phyloP scores from a whole-genome alignment of 2,329 filamentous ascomycete species.

The Aspergillus felis region DNA sequence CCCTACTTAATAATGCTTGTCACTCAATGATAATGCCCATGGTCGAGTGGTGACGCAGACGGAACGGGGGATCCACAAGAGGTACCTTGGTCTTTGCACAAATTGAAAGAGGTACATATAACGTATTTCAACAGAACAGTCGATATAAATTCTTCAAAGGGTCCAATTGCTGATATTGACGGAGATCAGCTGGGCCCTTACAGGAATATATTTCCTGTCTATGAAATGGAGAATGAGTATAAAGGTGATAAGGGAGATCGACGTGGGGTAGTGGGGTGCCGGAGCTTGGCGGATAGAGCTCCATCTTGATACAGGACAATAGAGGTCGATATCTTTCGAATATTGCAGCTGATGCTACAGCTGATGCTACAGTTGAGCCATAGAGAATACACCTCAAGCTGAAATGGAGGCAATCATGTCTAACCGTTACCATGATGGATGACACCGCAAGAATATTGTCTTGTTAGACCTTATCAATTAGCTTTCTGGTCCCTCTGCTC shows the following conservation, averaged over 20 bases:
- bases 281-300: background rate
- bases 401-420: too few relatives aligned
- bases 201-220: background rate
- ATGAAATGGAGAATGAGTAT: background rate
- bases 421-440: background rate
- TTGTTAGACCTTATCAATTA: background rate
- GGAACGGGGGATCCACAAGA: background rate
- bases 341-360: background rate
- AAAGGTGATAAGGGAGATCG: background rate
- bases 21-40: background rate
- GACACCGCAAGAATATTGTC: too few relatives aligned
- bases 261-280: background rate
- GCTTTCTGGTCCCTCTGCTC: background rate
- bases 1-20: background rate
- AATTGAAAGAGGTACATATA: background rate
- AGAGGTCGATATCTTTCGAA: too few relatives aligned
- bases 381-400: too few relatives aligned
- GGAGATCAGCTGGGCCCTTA: too few relatives aligned
- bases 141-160: too few relatives aligned
- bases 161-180: too few relatives aligned
- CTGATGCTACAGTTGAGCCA: background rate
- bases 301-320: too few relatives aligned
- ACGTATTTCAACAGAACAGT: background rate
- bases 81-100: background rate
- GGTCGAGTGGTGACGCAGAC: conserved; percentile 11